Percentiles rank a stretch among this genome's conserved stretches.
These are phyloP conservation scores for Penicillium sp. DNA, from an alignment of 2,329 filamentous ascomycete genomes.

Conservation along the genomic window DNA sequence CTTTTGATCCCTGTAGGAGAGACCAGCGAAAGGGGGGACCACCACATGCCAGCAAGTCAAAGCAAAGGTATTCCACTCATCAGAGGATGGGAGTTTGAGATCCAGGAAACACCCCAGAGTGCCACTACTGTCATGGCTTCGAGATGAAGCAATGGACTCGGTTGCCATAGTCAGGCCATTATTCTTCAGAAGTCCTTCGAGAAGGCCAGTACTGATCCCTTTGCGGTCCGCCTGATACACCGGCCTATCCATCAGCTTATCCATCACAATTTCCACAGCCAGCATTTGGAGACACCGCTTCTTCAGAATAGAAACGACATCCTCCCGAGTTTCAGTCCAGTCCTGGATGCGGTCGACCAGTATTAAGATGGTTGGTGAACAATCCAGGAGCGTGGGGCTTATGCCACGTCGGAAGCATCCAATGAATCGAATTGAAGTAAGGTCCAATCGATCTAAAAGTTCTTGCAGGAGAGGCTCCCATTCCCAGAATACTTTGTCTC, in stretches of 20 bases:
- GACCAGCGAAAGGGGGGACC: background rate
- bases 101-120: conserved; percentile 1
- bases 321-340: background rate
- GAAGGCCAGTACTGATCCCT: background rate
- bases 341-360: background rate
- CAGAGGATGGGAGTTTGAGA: background rate
- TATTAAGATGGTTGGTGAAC: background rate
- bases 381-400: background rate
- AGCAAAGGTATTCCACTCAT: background rate
- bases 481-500: background rate
- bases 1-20: background rate
- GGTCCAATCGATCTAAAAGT: background rate
- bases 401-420: background rate
- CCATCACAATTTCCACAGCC: background rate
- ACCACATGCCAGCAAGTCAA: conserved; percentile 1
- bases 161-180: background rate
- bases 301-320: background rate
- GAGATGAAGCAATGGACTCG: background rate
- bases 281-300: background rate
- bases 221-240: background rate
- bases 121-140: background rate
- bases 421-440: background rate
- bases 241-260: background rate
- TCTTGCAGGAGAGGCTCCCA: background rate
- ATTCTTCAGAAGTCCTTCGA: background rate